Conservation (phyloP, 1,284 basidiomycete species). For the Pterulicium gracile region DNA sequence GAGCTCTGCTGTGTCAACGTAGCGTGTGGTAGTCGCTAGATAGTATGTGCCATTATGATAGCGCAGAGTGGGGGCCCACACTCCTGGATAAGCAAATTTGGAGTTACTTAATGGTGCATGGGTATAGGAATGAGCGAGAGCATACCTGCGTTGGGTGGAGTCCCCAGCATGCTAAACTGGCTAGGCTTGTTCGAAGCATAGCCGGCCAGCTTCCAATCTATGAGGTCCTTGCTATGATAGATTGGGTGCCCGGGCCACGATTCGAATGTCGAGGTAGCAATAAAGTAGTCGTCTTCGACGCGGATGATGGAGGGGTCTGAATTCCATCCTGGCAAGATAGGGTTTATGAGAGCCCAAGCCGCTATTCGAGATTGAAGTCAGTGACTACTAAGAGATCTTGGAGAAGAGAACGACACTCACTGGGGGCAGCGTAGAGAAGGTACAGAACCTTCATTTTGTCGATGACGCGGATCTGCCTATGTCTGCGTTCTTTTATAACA, state of each 20-base stretch:
- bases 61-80: constrained; percentile 5
- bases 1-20: constrained; percentile 29
- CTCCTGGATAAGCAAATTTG: not conserved
- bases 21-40: constrained; percentile 23
- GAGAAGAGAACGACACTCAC: no score
- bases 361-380: not conserved
- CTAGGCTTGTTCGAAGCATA: constrained; percentile 21
- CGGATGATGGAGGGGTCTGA: constrained; percentile 26
- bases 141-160: constrained; percentile 20
- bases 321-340: constrained; percentile 28
- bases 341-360: constrained; percentile 17
- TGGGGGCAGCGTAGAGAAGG: no score
- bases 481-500: no score
- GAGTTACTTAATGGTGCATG: not conserved
- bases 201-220: constrained; percentile 24
- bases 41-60: constrained; percentile 4
- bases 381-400: not conserved
- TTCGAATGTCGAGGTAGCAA: constrained; percentile 27
- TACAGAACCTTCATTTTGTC: no score
- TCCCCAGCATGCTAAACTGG: constrained; percentile 20
- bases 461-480: no score
- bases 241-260: constrained; percentile 29
- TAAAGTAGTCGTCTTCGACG: constrained; percentile 26
- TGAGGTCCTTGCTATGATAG: constrained; percentile 26
- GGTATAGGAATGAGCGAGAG: constrained; percentile 14